Conservation (phyloP, 306 rosid genomes). For the Citrullus mucosospermus region DNA sequence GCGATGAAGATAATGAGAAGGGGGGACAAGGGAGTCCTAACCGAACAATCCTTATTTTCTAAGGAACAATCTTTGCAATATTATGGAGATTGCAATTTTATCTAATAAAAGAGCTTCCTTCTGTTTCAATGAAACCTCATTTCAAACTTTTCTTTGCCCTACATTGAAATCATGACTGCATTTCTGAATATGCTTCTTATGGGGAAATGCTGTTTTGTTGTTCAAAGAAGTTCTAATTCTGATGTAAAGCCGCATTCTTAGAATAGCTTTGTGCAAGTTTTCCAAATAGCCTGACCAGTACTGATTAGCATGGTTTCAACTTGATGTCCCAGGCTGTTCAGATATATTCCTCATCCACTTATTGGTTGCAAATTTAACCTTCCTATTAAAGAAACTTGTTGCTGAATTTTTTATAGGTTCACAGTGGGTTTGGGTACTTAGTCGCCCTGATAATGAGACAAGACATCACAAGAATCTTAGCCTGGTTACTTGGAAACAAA, state of each 20-base stretch:
- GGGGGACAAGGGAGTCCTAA: not conserved
- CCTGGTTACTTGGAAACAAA: conserved; percentile 23
- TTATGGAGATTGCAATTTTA: not conserved
- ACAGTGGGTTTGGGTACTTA: conserved; percentile 37
- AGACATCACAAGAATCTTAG: conserved; percentile 26
- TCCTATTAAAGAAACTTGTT: not conserved
- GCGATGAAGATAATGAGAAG: not conserved
- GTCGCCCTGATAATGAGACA: conserved; percentile 28
- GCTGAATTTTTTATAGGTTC: conserved; percentile 21
- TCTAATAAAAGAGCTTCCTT: not conserved
- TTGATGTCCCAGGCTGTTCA: not conserved
- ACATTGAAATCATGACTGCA: not conserved
- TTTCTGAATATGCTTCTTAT: not conserved
- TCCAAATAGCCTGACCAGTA: not conserved
- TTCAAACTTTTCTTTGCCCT: not conserved
- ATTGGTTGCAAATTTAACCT: conserved; percentile 19
- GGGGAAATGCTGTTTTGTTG: not conserved
- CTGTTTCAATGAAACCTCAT: not conserved
- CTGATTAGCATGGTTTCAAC: not conserved
- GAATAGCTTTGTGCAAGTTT: not conserved
- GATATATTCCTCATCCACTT: not conserved
- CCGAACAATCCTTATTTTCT: not conserved
- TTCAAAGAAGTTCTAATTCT: not conserved
- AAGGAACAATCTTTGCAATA: not conserved
- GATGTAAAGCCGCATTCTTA: not conserved